Evolutionary conservation across 768 basidiomycete genomes (phyloP).

Genomic region (Trametes elegans): DNA sequence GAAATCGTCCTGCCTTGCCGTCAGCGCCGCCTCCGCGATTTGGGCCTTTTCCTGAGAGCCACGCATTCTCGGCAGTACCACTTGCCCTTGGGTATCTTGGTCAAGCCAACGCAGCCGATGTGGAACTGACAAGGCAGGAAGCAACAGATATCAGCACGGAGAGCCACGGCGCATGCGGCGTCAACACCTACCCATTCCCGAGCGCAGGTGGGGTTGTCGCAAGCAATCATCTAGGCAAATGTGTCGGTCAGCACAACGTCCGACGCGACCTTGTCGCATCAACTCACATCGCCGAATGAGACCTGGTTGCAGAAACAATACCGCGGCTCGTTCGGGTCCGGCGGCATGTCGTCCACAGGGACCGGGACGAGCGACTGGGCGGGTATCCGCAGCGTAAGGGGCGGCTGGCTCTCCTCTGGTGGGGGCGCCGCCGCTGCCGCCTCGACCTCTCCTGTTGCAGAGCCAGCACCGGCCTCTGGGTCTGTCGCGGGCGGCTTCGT

Average conservation of each 20-base stretch:
- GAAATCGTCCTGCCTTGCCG: too few relatives aligned
- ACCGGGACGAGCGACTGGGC: conserved; percentile 23
- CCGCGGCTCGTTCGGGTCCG: conserved; percentile 42
- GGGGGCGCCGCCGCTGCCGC: not conserved
- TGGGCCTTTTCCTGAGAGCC: conserved; percentile 21
- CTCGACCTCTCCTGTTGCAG: not conserved
- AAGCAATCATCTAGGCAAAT: conserved; percentile 76
- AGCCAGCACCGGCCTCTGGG: not conserved
- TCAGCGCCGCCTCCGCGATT: not conserved
- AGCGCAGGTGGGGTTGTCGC: conserved; percentile 69
- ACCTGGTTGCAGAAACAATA: conserved; percentile 85
- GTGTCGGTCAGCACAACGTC: not conserved
- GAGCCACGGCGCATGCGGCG: not conserved
- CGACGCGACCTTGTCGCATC: too few relatives aligned
- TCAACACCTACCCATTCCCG: conserved; percentile 74
- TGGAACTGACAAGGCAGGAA: conserved; percentile 56
- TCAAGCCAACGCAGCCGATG: conserved; percentile 61
- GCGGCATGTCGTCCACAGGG: conserved; percentile 16
- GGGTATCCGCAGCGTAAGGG: conserved; percentile 38
- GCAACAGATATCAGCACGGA: not conserved
- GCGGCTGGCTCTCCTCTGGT: conserved; percentile 12
- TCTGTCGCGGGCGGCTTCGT: not conserved
- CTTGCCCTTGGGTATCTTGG: conserved; percentile 52
- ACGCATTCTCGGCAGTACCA: conserved; percentile 75
- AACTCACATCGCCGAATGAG: conserved; percentile 74